Evolutionary conservation across 2,329 filamentous ascomycete species (phyloP), one percentile per base, ranked within the genome.

Genomic region (Hypoxylon sp.): DNA sequence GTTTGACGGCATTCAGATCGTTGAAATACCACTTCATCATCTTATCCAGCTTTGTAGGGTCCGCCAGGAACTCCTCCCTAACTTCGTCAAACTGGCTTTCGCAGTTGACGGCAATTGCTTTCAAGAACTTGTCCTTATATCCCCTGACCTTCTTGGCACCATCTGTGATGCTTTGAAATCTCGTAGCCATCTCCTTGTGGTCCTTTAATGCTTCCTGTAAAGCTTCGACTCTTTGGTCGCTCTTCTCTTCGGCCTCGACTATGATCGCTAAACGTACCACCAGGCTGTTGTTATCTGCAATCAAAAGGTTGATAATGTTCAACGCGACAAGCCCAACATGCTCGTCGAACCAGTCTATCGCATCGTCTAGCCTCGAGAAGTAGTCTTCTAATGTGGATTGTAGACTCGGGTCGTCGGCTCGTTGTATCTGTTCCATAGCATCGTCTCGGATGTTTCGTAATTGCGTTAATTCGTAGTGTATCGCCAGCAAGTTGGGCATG

Each of bases 1-100:
- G 81, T 71, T 93, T 91, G 67, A 97, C 93, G 3, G 91, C 91
- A 71, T 95, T 96, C 26, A 99, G 81, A 70, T 99, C 93, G 74
- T 97, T 97, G 76, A 97, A 99, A 73, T 86, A 99, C 94, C 94
- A 99, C 66, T 89, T 89, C 73, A 96, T 84, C 60, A 83, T 86
- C 76, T 96, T 96, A 59, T 95, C 90, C 35, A 99, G 78, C 64
- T 83, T 85, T 38, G 87, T 82, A 0, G 94, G 90, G 66, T 97
- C 91, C 26, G 88, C 88, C 43, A 93, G 74, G 70, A 99, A 97
- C 35, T 86, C 82, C 44, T 88, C 82, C 51, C 86, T 83, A 29
- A 85, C 82, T 51, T 84, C 78, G 8, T 85, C 83, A 63, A 97
- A 91, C 65, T 93, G 88, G 32, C 81, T 82, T 66, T 89, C 81